Conservation (phyloP, 805 yeast species). For the Metschnikowia arizonensis region DNA sequence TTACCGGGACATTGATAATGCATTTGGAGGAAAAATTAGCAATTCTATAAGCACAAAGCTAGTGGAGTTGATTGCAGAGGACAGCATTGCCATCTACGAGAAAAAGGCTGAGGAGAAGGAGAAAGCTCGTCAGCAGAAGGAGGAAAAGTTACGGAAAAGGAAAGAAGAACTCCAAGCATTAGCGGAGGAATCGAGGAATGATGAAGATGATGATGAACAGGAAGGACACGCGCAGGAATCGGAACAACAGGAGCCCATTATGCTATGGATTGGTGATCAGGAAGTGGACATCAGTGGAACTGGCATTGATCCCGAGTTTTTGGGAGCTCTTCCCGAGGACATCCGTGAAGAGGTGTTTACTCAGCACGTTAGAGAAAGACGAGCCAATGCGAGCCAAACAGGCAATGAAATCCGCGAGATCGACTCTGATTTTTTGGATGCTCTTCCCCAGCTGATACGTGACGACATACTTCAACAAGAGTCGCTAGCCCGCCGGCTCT, state of each 20-base stretch:
- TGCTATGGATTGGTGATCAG: constrained; percentile 69
- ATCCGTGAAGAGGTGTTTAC: constrained; percentile 90
- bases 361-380: constrained; percentile 73
- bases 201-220: constrained; percentile 15
- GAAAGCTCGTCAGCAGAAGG: constrained; percentile 22
- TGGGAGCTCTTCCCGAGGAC: constrained; percentile 86
- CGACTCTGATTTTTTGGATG: constrained; percentile 75
- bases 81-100: constrained; percentile 40
- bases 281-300: constrained; percentile 84
- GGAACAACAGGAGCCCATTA: constrained; percentile 44
- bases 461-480: constrained; percentile 61
- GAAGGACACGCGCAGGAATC: constrained; percentile 1
- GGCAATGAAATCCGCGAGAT: constrained; percentile 55
- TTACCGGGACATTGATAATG: neutral
- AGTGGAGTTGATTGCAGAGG: constrained; percentile 39
- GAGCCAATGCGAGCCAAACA: constrained; percentile 50
- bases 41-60: constrained; percentile 6
- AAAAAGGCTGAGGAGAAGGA: constrained; percentile 29
- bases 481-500: constrained; percentile 39
- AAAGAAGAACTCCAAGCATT: constrained; percentile 30
- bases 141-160: constrained; percentile 27
- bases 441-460: constrained; percentile 67
- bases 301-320: constrained; percentile 86
- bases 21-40: neutral
- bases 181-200: constrained; percentile 25